A percentile compares a stretch with the other conserved stretches of the same genome.
Conservation (phyloP, 1,284 basidiomycete species). For the Marasmius sp. region DNA sequence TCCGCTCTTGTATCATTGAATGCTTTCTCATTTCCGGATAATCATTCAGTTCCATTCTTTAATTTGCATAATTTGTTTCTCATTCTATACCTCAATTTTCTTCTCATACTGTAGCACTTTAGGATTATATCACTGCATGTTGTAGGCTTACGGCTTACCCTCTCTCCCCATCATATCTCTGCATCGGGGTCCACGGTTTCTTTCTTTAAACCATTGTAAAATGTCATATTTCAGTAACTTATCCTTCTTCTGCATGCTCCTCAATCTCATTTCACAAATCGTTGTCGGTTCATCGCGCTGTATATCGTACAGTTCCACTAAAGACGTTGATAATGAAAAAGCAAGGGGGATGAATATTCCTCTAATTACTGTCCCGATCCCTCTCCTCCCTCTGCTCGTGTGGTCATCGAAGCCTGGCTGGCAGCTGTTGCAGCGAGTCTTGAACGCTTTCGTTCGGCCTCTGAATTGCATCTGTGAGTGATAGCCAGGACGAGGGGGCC, state of each 20-base stretch:
- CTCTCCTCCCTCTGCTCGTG: conserved; percentile 47
- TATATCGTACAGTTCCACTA: neutral
- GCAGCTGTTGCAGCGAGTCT: conserved; percentile 79
- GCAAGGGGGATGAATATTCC: neutral
- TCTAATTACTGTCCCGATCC: conserved; percentile 33
- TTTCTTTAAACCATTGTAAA: conserved; percentile 5
- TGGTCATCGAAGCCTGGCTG: conserved; percentile 81
- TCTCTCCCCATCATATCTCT: neutral
- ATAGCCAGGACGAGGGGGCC: neutral
- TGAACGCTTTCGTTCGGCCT: conserved; percentile 84
- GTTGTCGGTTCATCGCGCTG: neutral
- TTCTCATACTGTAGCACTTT: neutral
- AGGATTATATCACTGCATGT: neutral
- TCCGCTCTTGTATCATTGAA: conserved; percentile 7
- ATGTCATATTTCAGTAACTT: neutral
- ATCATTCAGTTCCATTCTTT: neutral
- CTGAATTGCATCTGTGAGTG: conserved; percentile 32
- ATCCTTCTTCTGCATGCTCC: neutral
- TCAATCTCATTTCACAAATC: neutral
- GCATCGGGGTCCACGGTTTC: conserved; percentile 27
- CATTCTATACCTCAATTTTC: neutral
- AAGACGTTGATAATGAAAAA: neutral
- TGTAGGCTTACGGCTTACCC: conserved; percentile 9
- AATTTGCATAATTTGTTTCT: neutral
- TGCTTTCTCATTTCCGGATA: neutral